Base-by-base conservation (phyloP, 2,329 filamentous ascomycete genomes). In the Ophiostoma triangulosporum region DNA sequence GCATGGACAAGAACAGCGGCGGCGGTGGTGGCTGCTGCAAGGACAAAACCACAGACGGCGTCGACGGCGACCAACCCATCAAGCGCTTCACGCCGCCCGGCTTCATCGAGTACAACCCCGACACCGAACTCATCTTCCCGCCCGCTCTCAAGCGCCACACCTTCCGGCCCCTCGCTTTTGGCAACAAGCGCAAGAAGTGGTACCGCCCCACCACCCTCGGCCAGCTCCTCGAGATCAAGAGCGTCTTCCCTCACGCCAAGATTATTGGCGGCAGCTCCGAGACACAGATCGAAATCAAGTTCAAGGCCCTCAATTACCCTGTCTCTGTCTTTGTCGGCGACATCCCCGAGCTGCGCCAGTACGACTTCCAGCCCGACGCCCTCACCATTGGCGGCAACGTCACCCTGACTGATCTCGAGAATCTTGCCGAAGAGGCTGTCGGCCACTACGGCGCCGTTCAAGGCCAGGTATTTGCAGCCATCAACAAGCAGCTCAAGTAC, bases 271-370 rank as follows among this genome's bases (percentile, higher is more conserved):
- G 93, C 57, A 95, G 89, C 65, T 95, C 90, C 2, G 93, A 98
- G 68, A 97, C 91, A 0, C 93, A 97, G 68, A 97, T 98, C 57
- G 93, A 98, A 69, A 86, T 94, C 70, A 96, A 95, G 69, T 97
- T 98, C 77, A 97, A 97, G 71, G 88, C 84, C 1, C 80, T 95
- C 73, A 79, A 89, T 61, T 97, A 97, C 64, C 84, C 84, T 4
- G 81, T 87, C 1, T 96, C 90, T 0, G 86, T 98, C 0, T 97
- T 85, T 60, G 86, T 97, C 9, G 90, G 91, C 11, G 93, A 98
- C 62, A 95, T 98, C 55, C 73, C 87, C 1, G 93, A 97, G 68
- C 71, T 98, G 55, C 77, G 88, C 12, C 84, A 90, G 60, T 97
- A 88, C 64, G 75, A 73, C 4, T 84, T 96, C 65, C 75, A 85